Evolutionary conservation across 2,329 filamentous ascomycete species (phyloP).

Genomic region (Colletotrichum horii): DNA sequence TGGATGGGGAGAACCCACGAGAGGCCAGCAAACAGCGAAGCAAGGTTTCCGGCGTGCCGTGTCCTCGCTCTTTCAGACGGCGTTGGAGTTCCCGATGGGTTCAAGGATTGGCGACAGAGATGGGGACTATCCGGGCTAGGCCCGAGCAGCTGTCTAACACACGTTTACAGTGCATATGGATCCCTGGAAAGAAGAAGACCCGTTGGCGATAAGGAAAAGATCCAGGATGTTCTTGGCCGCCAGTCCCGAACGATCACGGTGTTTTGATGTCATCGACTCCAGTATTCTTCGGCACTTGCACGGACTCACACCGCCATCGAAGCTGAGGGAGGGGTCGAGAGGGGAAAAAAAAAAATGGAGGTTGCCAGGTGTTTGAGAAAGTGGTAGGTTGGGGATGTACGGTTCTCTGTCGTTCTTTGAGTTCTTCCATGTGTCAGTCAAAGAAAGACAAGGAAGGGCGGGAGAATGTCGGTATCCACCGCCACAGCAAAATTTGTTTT

Average conservation of each 20-base stretch:
- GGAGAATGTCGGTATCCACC: background rate
- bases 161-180: background rate
- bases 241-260: background rate
- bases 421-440: background rate
- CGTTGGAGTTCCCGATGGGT: background rate
- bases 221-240: background rate
- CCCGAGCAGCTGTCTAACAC: background rate
- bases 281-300: constrained; percentile 13
- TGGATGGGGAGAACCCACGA: background rate
- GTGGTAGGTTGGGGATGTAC: background rate
- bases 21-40: background rate
- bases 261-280: constrained; percentile 20
- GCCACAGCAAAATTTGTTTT: background rate
- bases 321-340: background rate
- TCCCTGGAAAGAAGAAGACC: background rate
- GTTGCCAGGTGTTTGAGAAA: background rate
- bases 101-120: background rate
- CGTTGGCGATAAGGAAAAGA: background rate
- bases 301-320: constrained; percentile 2
- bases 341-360: background rate
- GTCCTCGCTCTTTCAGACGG: background rate
- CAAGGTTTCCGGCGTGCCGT: background rate
- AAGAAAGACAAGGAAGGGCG: background rate
- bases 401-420: background rate
- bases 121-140: background rate